Evolutionary conservation across 1,284 basidiomycete genomes (phyloP), one percentile per base, ranked within the genome.

Genomic region (Malassezia equina): DNA sequence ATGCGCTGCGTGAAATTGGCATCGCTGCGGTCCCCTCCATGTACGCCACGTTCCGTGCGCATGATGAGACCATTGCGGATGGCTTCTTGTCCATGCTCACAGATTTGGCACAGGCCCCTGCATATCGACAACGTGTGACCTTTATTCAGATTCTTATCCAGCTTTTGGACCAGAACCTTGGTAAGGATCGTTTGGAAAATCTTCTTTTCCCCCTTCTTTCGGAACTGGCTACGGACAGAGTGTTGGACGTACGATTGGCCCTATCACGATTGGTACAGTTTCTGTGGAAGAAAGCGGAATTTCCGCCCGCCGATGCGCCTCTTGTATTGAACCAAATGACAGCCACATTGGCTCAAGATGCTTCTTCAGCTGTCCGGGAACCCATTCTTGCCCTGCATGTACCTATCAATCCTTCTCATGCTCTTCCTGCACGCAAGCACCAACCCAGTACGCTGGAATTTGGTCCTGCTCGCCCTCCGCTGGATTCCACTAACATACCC

Each of bases 241-340:
- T 95, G 23, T 79, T 88, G 46, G 90, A 90, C 65, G 89, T 96
- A 43, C 82, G 90, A 39, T 88, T 95, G 55, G 85, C 83, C 7
- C 80, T 91, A 1, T 84, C 90, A 12, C 81, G 86, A 41, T 78
- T 86, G 28, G 76, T 83, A 19, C 80, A 81, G 33, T 72, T 76
- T 39, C 74, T 84, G 46, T 80, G 78, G 62, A 31, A 34, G n/a
- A 48, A 23, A 25, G 23, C 27, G 12, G 21, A 24, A 7, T 7
- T 21, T 8, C 21, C 25, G 8, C n/a, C 34, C 2, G 11, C 39
- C 3, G 7, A 23, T 2, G 7, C 42, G 21, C 31, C 42, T 24
- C 1, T 11, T 34, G 21, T 12, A 11, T 47, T 31, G 21, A 8
- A 3, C 9, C 24, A 42, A 11, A 27, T 45, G n/a, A 46, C 31